Percentiles rank a stretch among this genome's conserved stretches.
phyloP scores from a whole-genome alignment of 495 filamentous ascomycete genomes.

The Staphylotrichum tortipilum region DNA sequence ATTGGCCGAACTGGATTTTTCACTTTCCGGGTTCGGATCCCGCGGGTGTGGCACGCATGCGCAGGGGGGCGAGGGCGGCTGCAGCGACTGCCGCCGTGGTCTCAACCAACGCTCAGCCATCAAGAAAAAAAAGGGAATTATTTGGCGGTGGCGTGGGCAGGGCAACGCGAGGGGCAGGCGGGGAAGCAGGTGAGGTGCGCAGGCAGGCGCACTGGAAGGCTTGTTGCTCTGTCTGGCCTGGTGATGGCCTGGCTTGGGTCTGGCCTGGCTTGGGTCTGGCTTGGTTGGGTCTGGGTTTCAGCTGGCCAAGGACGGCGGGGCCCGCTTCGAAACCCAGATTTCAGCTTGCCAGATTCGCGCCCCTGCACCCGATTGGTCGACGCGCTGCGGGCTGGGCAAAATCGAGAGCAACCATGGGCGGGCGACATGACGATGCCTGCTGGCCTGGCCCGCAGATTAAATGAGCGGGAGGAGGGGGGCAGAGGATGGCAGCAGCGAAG shows the following conservation, averaged over 20 bases:
- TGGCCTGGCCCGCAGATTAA: no score
- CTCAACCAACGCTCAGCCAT: neutral
- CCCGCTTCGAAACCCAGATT: neutral
- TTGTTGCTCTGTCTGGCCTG: no score
- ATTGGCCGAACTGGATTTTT: no score
- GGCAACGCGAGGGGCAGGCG: neutral
- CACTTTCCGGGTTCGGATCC: no score
- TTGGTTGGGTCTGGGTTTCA: neutral
- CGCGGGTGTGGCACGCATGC: neutral
- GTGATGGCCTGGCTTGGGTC: no score
- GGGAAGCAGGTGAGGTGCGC: no score
- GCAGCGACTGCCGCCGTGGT: slow-evolving; percentile 2
- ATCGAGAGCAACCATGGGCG: neutral
- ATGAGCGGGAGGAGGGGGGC: no score
- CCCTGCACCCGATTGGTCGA: neutral
- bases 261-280: no score
- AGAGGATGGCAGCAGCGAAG: no score
- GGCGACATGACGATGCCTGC: no score
- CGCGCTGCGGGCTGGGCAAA: neutral
- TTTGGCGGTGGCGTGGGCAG: neutral
- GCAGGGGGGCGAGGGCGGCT: neutral
- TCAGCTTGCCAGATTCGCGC: neutral
- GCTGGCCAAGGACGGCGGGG: slow-evolving; percentile 5
- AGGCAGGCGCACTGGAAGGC: no score
- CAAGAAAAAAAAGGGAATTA: no score